Evolutionary conservation across 2,329 filamentous ascomycete genomes (phyloP), one percentile per base, ranked within the genome.

Genomic region (Rhynchosporium graminicola): DNA sequence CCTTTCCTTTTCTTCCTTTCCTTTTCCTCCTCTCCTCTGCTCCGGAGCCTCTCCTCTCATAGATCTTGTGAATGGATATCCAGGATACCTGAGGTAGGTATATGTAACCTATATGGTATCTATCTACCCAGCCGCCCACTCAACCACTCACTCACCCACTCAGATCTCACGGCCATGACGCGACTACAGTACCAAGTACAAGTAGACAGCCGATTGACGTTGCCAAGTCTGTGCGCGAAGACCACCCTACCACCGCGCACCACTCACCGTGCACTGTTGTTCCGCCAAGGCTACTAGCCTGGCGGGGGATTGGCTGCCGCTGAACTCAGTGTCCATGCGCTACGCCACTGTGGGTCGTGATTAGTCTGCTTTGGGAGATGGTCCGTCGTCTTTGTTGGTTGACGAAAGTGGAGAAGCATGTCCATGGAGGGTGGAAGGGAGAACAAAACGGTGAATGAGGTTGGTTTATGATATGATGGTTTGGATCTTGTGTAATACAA

Each of bases 291-390:
- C 9, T 33, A 31, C 29, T n/a, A 20, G 20, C 20, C 20, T 20
- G 20, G 20, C 20, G 20, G 20, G 20, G 50, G 50, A 52, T 52
- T 52, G 50, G 50, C 50, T 38, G 31, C 50, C 50, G 50, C 26
- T 52, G 50, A 52, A 52, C 29, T 36, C 29, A 8, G 31, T 26
- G 50, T 52, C 50, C 50, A 52, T 52, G 50, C 50, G 50, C 33
- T 38, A 26, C 50, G 50, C 50, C 50, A 52, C 50, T 20, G 10
- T 33, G 48, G 33, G 48, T 36, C 48, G 8, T 38, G 8, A 52
- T 33, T 52, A 20, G 50, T 38, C 50, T 52, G 33, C 38, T 38
- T 38, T n/a, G 50, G 50, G 33, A 31, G 33, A 38, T 52, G 50
- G 50, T 33, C 31, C 38, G 50, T n/a, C 33, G 50, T 52, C 50